phyloP scores from a whole-genome alignment of 2,329 filamentous ascomycete genomes.

The Claviceps cyperi region DNA sequence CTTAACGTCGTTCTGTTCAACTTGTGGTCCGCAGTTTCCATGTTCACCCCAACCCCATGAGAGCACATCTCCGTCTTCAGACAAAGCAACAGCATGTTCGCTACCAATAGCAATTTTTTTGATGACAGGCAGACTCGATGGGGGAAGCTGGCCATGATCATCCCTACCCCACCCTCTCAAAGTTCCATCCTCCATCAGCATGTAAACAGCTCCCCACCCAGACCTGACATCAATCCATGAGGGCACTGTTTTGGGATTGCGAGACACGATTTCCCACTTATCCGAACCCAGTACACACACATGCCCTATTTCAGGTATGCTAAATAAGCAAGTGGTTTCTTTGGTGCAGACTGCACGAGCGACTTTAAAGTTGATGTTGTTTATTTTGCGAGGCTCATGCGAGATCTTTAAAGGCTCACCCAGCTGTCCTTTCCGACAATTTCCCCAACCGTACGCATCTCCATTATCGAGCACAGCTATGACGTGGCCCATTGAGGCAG shows the following conservation, averaged over 20 bases:
- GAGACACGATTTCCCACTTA: constrained; percentile 52
- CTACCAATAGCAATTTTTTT: constrained; percentile 65
- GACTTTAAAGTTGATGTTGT: constrained; percentile 45
- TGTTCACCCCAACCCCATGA: constrained; percentile 97
- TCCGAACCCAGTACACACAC: constrained; percentile 58
- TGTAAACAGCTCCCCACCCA: constrained; percentile 71
- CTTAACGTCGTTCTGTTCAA: constrained; percentile 51
- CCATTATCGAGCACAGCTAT: constrained; percentile 62
- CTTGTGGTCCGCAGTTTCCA: constrained; percentile 74
- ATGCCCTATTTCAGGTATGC: constrained; percentile 37
- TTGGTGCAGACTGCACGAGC: constrained; percentile 60
- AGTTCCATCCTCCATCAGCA: constrained; percentile 45
- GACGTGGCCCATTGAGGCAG: constrained; percentile 65
- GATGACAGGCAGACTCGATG: constrained; percentile 42
- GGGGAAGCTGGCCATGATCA: constrained; percentile 70
- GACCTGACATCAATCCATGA: constrained; percentile 57
- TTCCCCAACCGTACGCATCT: constrained; percentile 77
- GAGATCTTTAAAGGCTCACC: constrained; percentile 42
- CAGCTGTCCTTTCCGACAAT: constrained; percentile 71
- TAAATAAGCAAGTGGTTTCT: constrained; percentile 69
- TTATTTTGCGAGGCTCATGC: constrained; percentile 47
- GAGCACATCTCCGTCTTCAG: constrained; percentile 49
- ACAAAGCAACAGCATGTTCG: constrained; percentile 71
- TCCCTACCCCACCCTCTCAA: constrained; percentile 68
- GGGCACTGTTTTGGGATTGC: constrained; percentile 35